Percentiles rank a stretch among this genome's conserved stretches.
phyloP scores from a whole-genome alignment of 306 rosid species.

The Gleditsia sinensis region DNA sequence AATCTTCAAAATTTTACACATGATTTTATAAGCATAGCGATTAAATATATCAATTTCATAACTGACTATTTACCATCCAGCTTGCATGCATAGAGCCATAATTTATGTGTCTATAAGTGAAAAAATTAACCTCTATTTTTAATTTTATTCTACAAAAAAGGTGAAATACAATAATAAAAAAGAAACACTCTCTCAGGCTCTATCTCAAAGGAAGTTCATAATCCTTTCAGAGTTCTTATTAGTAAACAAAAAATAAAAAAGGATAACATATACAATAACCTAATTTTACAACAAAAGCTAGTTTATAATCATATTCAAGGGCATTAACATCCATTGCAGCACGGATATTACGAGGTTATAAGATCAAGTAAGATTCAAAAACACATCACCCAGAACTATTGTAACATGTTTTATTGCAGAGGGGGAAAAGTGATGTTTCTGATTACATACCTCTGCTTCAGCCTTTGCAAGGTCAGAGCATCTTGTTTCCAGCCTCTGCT shows the following conservation, averaged over 20 bases:
- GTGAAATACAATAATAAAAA: not conserved
- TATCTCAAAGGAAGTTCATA: not conserved
- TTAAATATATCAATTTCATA: not conserved
- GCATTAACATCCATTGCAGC: constrained; percentile 13
- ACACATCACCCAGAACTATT: constrained; percentile 10
- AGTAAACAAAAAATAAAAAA: not conserved
- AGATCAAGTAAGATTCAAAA: constrained; percentile 8
- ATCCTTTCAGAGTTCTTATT: not conserved
- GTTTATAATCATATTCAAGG: not conserved
- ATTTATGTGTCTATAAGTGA: not conserved
- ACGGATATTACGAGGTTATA: not conserved
- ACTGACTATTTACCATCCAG: not conserved
- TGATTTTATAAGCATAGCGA: not conserved
- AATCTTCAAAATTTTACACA: not conserved
- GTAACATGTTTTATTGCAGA: not conserved
- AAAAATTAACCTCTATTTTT: not conserved
- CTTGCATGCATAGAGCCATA: not conserved
- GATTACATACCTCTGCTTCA: constrained; percentile 76
- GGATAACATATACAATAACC: not conserved
- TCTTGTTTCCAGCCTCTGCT: constrained; percentile 66
- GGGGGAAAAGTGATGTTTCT: not conserved
- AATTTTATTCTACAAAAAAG: not conserved
- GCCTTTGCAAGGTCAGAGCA: constrained; percentile 82
- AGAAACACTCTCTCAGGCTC: not conserved
- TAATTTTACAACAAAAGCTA: not conserved